A percentile compares a stretch with the other conserved stretches of the same genome.
Evolutionary conservation across 345 rosid genomes (phyloP).

Genomic region (Moricandia moricandioides): DNA sequence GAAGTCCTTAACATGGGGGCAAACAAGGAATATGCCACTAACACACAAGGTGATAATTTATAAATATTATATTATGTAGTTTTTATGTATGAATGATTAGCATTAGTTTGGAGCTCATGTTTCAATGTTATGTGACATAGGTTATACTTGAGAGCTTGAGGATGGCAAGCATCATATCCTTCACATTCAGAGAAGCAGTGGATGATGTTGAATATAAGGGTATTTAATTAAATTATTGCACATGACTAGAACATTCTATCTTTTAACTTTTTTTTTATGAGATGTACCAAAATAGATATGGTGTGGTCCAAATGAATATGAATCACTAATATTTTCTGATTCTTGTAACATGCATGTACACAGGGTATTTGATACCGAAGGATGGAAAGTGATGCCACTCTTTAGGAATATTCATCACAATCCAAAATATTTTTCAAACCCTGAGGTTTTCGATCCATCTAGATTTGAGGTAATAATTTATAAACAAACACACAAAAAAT

Average conservation of each 20-base stretch:
- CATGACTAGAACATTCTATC: conserved; percentile 32
- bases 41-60: conserved; percentile 56
- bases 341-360: conserved; percentile 16
- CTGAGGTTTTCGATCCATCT: conserved; percentile 75
- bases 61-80: not conserved
- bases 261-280: not conserved
- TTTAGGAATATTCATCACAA: conserved; percentile 93
- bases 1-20: conserved; percentile 66
- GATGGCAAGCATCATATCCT: conserved; percentile 90
- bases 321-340: conserved; percentile 13
- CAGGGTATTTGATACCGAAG: conserved; percentile 85
- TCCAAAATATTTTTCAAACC: conserved; percentile 65
- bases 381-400: conserved; percentile 98
- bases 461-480: conserved; percentile 66
- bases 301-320: conserved; percentile 34
- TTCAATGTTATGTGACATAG: conserved; percentile 16
- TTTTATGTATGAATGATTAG: not conserved
- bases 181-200: conserved; percentile 87
- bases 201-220: conserved; percentile 85
- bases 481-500: not conserved
- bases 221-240: conserved; percentile 25
- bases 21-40: conserved; percentile 70
- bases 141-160: conserved; percentile 64
- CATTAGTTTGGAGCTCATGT: conserved; percentile 1
- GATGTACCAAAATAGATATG: not conserved